Evolutionary conservation across 306 rosid genomes (phyloP), one percentile per base, ranked within the genome.

Genomic region (Quillaja saponaria): DNA sequence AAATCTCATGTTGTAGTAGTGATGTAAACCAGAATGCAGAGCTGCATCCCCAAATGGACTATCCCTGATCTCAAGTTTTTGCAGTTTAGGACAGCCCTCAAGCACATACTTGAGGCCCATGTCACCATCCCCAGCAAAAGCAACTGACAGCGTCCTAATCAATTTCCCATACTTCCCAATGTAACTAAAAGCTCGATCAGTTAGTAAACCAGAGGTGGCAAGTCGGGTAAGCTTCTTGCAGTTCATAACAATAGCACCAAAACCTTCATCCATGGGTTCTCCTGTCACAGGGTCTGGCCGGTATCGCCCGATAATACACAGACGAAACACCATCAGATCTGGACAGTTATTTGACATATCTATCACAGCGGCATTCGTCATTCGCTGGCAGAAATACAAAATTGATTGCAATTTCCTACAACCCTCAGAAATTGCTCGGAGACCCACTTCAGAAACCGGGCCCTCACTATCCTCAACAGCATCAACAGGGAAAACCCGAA

Each of bases 211-310:
- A 53, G 97, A 90, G 14, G 79, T 74, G 35, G 95, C 95, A 25
- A 90, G 97, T 20, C 97, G 85, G 17, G 97, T 86, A 25, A 90
- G 90, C 86, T 86, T 84, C 86, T 84, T 90, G 69, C 97, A 86
- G 74, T 90, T 90, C 86, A 31, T 86, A 66, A 90, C 97, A 63
- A 90, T 90, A 60, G 95, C 97, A 39, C 97, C 95, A 47, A 90
- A 86, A 46, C 97, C 97, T 64, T 84, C 85, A 72, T 90, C 97
- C 97, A 90, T 90, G 60, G 97, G 87, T 45, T 72, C 68, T n/a
- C 65, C 63, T 2, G 97, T 90, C 50, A 28, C 39, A 17, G 71
- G 78, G 44, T 90, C 97, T 0, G 88, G 83, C 46, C 64, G 86
- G 72, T 39, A 86, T 52, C 81, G 72, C 41, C 95, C 95, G 77